Conservation (phyloP, 2,329 filamentous ascomycete genomes). For the Exserohilum turcica region DNA sequence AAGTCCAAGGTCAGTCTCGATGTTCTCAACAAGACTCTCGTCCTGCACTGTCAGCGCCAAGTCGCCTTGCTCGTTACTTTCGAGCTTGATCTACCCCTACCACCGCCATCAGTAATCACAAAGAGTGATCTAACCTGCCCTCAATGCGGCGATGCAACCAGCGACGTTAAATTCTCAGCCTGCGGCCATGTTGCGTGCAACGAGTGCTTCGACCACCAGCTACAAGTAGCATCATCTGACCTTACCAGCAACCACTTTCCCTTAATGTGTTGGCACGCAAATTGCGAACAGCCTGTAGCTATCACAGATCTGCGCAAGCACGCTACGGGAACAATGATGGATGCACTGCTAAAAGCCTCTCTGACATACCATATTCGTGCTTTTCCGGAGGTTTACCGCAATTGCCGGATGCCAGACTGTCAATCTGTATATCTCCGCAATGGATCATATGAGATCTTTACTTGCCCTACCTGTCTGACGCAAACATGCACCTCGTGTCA, state of each 20-base stretch:
- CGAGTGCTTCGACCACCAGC: conserved; percentile 21
- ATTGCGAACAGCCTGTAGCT: conserved; percentile 9
- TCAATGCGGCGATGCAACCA: conserved; percentile 3
- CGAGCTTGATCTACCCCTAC: conserved; percentile 1
- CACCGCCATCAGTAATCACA: not conserved
- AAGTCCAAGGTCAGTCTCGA: conserved; percentile 9
- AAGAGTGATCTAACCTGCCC: not conserved
- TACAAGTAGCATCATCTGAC: conserved; percentile 14
- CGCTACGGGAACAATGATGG: conserved; percentile 1
- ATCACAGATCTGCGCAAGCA: conserved; percentile 10
- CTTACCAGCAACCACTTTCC: conserved; percentile 10
- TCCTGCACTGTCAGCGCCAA: conserved; percentile 2
- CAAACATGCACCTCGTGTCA: conserved; percentile 28
- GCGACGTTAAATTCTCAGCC: conserved; percentile 1
- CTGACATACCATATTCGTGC: conserved; percentile 21
- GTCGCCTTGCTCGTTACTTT: conserved; percentile 3
- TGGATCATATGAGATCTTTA: conserved; percentile 15
- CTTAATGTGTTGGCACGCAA: conserved; percentile 10
- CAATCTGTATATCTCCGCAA: conserved; percentile 20
- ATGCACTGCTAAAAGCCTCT: conserved; percentile 18
- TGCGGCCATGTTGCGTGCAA: conserved; percentile 24
- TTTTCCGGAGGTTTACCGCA: conserved; percentile 15
- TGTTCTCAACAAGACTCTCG: conserved; percentile 5
- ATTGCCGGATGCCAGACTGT: conserved; percentile 28
- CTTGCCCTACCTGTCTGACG: conserved; percentile 22